These are phyloP conservation scores for Geosmithia putterillii DNA, from an alignment of 2,329 filamentous ascomycete genomes.

Conservation along the genomic window DNA sequence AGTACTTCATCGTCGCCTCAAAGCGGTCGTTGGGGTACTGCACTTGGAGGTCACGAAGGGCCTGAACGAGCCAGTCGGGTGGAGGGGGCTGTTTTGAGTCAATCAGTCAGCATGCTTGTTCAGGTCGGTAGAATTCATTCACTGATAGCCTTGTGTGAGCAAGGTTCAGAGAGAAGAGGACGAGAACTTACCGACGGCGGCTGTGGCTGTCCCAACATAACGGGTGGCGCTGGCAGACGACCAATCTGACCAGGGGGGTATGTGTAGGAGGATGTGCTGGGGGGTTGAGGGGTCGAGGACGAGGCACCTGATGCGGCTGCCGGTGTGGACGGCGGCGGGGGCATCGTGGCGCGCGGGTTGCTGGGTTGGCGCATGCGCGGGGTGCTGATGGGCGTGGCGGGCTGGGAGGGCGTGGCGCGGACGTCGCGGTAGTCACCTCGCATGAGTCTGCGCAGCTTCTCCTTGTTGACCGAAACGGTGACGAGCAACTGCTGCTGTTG, in stretches of 20 bases:
- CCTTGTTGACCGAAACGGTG: slow-evolving; percentile 59
- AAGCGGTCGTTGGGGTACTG: slow-evolving; percentile 69
- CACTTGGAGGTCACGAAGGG: slow-evolving; percentile 58
- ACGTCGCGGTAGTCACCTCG: slow-evolving; percentile 36
- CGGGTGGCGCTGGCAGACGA: slow-evolving; percentile 55
- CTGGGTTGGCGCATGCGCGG: slow-evolving; percentile 18
- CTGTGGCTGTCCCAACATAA: slow-evolving; percentile 39
- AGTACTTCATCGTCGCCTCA: slow-evolving; percentile 85
- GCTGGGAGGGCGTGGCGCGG: slow-evolving; percentile 18
- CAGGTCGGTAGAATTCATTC: too few relatives aligned
- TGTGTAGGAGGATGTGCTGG: slow-evolving; percentile 17
- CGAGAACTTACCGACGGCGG: slow-evolving; percentile 46
- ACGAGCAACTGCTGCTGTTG: slow-evolving; percentile 60
- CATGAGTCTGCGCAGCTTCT: slow-evolving; percentile 57
- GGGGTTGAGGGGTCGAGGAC: slow-evolving; percentile 4
- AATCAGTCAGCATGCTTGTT: neutral
- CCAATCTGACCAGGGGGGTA: slow-evolving; percentile 46
- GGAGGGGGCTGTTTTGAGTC: slow-evolving; percentile 53
- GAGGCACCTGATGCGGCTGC: slow-evolving; percentile 22
- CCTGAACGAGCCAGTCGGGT: slow-evolving; percentile 71
- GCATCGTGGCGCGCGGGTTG: slow-evolving; percentile 14
- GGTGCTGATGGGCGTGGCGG: slow-evolving; percentile 17
- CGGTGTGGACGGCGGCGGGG: slow-evolving; percentile 23
- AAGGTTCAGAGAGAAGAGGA: neutral
- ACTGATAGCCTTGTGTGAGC: too few relatives aligned